Conservation (phyloP, 2,329 filamentous ascomycete genomes). For the Volutella citrinella region DNA sequence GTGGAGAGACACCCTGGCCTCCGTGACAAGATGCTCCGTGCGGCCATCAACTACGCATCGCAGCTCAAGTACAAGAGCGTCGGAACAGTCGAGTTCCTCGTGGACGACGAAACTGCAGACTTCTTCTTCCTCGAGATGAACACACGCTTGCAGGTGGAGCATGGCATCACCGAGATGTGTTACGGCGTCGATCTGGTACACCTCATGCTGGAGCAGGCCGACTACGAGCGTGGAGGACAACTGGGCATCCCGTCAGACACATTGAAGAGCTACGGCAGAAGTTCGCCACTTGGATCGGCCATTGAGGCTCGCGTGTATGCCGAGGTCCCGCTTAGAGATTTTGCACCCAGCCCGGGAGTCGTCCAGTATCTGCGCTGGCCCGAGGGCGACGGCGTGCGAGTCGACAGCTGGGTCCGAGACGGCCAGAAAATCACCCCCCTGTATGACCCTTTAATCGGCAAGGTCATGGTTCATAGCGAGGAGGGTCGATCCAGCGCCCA, state of each 20-base stretch:
- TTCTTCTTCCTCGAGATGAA: slow-evolving; percentile 58
- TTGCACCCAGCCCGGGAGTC: slow-evolving; percentile 55
- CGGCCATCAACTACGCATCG: slow-evolving; percentile 10
- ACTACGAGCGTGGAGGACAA: slow-evolving; percentile 15
- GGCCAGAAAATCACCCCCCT: slow-evolving; percentile 55
- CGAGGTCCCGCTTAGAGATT: slow-evolving; percentile 53
- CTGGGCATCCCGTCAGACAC: slow-evolving; percentile 6
- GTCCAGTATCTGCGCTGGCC: slow-evolving; percentile 57
- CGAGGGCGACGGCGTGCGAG: slow-evolving; percentile 42
- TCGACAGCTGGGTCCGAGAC: slow-evolving; percentile 61
- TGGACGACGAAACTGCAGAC: slow-evolving; percentile 58
- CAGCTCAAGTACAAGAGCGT: too few species aligned
- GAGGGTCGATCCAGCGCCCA: too few species aligned
- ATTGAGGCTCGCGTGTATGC: slow-evolving; percentile 37
- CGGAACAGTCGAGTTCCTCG: slow-evolving; percentile 53
- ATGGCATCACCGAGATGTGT: slow-evolving; percentile 75
- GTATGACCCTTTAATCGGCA: slow-evolving; percentile 57
- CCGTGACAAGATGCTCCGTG: slow-evolving; percentile 24
- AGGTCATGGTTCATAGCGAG: slow-evolving; percentile 60
- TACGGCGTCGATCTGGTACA: slow-evolving; percentile 70
- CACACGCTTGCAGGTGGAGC: slow-evolving; percentile 70
- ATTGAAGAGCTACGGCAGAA: slow-evolving; percentile 11
- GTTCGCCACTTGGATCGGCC: slow-evolving; percentile 24
- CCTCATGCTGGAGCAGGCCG: slow-evolving; percentile 35
- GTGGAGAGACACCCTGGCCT: slow-evolving; percentile 34